phyloP scores from a whole-genome alignment of 1,139 yeast genomes.

The Kodamaea sp. region DNA sequence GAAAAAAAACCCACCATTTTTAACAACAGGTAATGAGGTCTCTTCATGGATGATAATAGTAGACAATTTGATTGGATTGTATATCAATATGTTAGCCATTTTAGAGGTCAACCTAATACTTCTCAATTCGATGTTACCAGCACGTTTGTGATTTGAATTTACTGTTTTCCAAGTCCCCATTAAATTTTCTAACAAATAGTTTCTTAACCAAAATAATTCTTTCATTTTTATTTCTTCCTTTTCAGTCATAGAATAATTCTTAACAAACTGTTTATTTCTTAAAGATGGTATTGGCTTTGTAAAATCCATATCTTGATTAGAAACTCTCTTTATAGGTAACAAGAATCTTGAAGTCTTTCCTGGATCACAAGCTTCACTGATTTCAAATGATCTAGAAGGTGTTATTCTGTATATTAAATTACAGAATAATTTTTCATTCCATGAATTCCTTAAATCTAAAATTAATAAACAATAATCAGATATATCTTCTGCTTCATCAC shows the following conservation, averaged over 20 bases:
- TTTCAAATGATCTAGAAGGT: conserved; percentile 15
- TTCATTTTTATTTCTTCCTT: conserved; percentile 53
- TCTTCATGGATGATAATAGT: conserved; percentile 12
- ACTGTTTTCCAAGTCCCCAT: conserved; percentile 60
- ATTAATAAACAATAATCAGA: conserved; percentile 60
- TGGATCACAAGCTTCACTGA: conserved; percentile 37
- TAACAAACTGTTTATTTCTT: conserved; percentile 66
- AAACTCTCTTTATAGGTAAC: conserved; percentile 62
- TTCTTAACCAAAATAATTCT: conserved; percentile 78
- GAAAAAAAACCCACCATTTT: conserved; percentile 19
- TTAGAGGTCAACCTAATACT: conserved; percentile 56
- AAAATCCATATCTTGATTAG: conserved; percentile 41
- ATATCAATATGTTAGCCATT: conserved; percentile 49
- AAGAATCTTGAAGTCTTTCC: conserved; percentile 58
- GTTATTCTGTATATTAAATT: conserved; percentile 18
- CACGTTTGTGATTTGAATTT: conserved; percentile 18
- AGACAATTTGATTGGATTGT: conserved; percentile 23
- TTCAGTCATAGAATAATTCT: conserved; percentile 54
- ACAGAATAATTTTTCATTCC: conserved; percentile 46
- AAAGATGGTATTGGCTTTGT: conserved; percentile 68
- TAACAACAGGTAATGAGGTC: conserved; percentile 2
- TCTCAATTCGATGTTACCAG: conserved; percentile 64
- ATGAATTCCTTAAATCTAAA: conserved; percentile 67
- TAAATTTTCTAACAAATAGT: conserved; percentile 54
- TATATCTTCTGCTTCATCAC: conserved; percentile 22